A percentile compares a stretch with the other conserved stretches of the same genome.
Conservation (phyloP, 495 filamentous ascomycete species). For the Tetracladium marchalianum region DNA sequence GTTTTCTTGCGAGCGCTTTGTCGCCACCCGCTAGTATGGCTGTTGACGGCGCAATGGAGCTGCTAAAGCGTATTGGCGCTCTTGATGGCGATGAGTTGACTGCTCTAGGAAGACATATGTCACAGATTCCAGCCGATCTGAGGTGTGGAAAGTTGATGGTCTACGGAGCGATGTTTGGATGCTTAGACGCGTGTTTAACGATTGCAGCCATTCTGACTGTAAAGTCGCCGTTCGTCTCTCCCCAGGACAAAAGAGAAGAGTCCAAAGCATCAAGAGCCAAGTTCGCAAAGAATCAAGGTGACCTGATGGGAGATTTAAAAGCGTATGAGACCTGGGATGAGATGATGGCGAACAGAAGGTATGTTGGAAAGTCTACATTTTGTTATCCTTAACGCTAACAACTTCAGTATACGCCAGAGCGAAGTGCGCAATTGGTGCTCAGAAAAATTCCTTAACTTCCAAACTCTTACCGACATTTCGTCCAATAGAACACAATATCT, state of each 20-base stretch:
- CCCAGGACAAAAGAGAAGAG: slow-evolving; percentile 70
- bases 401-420: slow-evolving; percentile 39
- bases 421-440: slow-evolving; percentile 70
- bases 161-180: slow-evolving; percentile 87
- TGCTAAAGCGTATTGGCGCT: slow-evolving; percentile 80
- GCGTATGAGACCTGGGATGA: slow-evolving; percentile 77
- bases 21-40: slow-evolving; percentile 79
- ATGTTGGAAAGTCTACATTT: not conserved
- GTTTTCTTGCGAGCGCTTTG: slow-evolving; percentile 75
- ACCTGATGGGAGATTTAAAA: slow-evolving; percentile 74
- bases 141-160: slow-evolving; percentile 93
- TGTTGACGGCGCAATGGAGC: slow-evolving; percentile 69
- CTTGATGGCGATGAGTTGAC: slow-evolving; percentile 77
- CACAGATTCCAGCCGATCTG: slow-evolving; percentile 90
- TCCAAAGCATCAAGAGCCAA: slow-evolving; percentile 63
- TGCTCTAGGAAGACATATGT: slow-evolving; percentile 78
- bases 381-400: slow-evolving; percentile 5
- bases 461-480: slow-evolving; percentile 77
- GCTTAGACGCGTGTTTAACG: slow-evolving; percentile 78
- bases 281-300: slow-evolving; percentile 72
- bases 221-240: slow-evolving; percentile 74
- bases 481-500: slow-evolving; percentile 80
- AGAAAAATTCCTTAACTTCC: slow-evolving; percentile 76
- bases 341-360: slow-evolving; percentile 36
- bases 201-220: slow-evolving; percentile 84